Conservation (phyloP, 2,329 filamentous ascomycete species). For the Colletotrichum simmondsii region DNA sequence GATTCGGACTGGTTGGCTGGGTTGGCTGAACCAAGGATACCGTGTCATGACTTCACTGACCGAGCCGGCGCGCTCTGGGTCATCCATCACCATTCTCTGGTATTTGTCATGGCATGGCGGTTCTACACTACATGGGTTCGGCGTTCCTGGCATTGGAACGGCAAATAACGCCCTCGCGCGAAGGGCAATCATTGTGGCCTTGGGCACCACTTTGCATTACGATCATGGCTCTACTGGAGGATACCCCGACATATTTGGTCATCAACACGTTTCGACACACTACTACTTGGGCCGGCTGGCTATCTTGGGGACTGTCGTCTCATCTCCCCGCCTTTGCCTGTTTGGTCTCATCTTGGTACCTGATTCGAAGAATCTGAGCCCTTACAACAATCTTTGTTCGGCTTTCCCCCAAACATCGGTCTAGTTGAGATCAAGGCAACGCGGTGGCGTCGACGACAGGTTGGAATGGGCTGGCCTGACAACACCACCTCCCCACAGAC, state of each 20-base stretch:
- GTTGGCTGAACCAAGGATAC: conserved; percentile 41
- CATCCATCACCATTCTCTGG: conserved; percentile 36
- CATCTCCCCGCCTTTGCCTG: background rate
- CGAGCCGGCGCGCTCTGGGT: conserved; percentile 46
- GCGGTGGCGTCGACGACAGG: conserved; percentile 8
- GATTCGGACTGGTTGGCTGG: conserved; percentile 20
- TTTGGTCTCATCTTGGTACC: background rate
- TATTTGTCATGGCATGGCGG: conserved; percentile 45
- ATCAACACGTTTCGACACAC: conserved; percentile 8
- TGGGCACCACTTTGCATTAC: conserved; percentile 34
- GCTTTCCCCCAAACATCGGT: background rate
- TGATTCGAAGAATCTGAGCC: background rate
- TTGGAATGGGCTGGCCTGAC: conserved; percentile 34
- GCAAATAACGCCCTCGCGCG: conserved; percentile 32
- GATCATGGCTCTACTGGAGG: conserved; percentile 31
- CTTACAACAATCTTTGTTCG: background rate
- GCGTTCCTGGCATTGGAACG: conserved; percentile 31
- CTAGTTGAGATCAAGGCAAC: background rate
- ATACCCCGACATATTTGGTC: conserved; percentile 28
- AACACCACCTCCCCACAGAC: conserved; percentile 1
- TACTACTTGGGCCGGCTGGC: background rate
- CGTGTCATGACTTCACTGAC: conserved; percentile 44
- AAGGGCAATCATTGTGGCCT: conserved; percentile 31
- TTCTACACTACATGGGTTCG: conserved; percentile 25
- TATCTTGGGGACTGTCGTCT: background rate